Conservation (phyloP, 306 rosid genomes). For the Inga leiocalycina region DNA sequence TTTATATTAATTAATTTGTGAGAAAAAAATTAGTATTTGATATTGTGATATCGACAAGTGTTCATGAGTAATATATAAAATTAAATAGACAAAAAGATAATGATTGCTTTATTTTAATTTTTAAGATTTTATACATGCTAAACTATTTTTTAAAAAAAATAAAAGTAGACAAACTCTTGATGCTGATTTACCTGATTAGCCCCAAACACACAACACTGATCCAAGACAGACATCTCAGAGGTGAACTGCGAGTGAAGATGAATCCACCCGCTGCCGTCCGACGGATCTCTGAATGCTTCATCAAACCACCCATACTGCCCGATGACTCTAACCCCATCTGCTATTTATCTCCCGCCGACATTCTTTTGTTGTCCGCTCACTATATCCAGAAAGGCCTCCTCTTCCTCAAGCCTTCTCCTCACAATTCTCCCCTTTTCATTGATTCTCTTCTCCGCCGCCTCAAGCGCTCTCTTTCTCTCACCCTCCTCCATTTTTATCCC, state of each 20-base stretch:
- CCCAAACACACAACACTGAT: background rate
- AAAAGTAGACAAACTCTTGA: no score
- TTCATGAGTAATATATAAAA: no score
- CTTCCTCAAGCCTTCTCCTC: conserved; percentile 50
- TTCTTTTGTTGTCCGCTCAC: conserved; percentile 48
- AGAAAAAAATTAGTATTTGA: no score
- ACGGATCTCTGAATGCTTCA: conserved; percentile 36
- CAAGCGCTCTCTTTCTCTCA: conserved; percentile 53
- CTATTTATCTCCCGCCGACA: conserved; percentile 53
- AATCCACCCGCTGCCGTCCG: background rate
- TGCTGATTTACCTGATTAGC: no score
- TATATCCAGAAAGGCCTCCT: conserved; percentile 75
- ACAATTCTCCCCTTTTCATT: conserved; percentile 20
- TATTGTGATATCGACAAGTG: no score
- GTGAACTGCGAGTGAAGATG: conserved; percentile 1
- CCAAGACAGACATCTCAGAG: background rate
- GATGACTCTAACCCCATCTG: conserved; percentile 10
- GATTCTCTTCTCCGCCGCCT: conserved; percentile 38
- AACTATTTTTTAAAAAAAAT: no score
- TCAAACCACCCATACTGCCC: conserved; percentile 31
- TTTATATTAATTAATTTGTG: no score
- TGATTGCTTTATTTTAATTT: no score
- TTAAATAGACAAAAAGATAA: no score
- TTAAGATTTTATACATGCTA: no score
- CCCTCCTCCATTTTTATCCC: conserved; percentile 70